These are phyloP conservation scores for Silene conica DNA, from an alignment of 148 eudicot species.

Conservation along the genomic window DNA sequence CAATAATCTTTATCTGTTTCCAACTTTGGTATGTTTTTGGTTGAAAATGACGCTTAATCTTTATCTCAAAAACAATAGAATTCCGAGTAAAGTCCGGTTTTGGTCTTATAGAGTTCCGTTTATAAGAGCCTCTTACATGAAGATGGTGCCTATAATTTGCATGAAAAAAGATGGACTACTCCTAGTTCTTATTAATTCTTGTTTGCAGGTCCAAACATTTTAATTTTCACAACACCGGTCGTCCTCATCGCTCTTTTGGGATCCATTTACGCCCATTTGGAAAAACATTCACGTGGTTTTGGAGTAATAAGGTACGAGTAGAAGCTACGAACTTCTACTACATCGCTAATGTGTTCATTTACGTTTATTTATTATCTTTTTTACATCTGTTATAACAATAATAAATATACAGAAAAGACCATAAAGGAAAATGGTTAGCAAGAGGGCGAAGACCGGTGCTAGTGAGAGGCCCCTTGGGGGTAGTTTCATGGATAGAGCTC, in stretches of 20 bases:
- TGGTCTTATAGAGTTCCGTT: no score
- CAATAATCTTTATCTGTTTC: no score
- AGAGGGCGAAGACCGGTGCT: constrained; percentile 53
- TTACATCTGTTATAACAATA: no score
- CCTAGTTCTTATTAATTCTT: background rate
- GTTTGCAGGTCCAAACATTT: constrained; percentile 46
- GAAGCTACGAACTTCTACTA: constrained; percentile 1
- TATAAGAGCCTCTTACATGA: no score
- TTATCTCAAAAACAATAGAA: no score
- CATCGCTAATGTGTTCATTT: no score
- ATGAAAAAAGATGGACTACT: no score
- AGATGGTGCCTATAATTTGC: no score
- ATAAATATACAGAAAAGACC: constrained; percentile 18
- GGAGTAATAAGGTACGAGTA: constrained; percentile 31
- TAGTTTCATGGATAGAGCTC: constrained; percentile 63
- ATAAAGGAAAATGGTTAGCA: constrained; percentile 18
- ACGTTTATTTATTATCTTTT: background rate
- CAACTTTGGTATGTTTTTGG: no score
- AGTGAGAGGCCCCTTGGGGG: constrained; percentile 60
- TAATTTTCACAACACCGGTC: constrained; percentile 62
- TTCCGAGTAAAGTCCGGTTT: no score
- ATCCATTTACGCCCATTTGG: constrained; percentile 52
- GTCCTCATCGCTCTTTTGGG: constrained; percentile 61
- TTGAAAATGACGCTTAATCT: no score
- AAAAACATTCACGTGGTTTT: constrained; percentile 20